Conservation (phyloP, 495 filamentous ascomycete genomes). For the Aspergillus carlsbadensis region DNA sequence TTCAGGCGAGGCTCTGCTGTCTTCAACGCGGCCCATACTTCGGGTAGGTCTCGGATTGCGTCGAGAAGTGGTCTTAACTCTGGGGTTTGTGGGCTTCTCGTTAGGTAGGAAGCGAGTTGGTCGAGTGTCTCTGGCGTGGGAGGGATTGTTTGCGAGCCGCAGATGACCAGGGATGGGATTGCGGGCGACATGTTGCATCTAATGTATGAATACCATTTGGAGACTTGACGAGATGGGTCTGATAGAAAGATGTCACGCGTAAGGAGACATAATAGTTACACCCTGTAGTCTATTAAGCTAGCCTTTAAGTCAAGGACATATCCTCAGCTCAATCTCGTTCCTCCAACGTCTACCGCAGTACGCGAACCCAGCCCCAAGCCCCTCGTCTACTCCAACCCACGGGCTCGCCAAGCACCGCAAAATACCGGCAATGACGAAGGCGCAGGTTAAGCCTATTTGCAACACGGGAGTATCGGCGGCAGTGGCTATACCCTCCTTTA, state of each 20-base stretch:
- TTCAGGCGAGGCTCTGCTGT: neutral
- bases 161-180: constrained; percentile 1
- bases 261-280: neutral
- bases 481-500: neutral
- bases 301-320: neutral
- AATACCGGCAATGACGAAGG: neutral
- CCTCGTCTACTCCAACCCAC: no score
- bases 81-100: neutral
- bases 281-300: neutral
- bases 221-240: neutral
- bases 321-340: neutral
- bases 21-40: neutral
- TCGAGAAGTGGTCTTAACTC: neutral
- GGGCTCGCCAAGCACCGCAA: neutral
- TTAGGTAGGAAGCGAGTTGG: neutral
- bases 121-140: neutral
- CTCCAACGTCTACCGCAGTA: neutral
- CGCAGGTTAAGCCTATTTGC: neutral
- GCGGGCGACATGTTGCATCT: neutral
- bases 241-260: neutral
- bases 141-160: constrained; percentile 1
- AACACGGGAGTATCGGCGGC: neutral
- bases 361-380: neutral
- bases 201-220: no score
- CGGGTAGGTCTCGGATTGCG: neutral